Evolutionary conservation across 148 eudicot genomes (phyloP).

Genomic region (Salicornia ramosissima): DNA sequence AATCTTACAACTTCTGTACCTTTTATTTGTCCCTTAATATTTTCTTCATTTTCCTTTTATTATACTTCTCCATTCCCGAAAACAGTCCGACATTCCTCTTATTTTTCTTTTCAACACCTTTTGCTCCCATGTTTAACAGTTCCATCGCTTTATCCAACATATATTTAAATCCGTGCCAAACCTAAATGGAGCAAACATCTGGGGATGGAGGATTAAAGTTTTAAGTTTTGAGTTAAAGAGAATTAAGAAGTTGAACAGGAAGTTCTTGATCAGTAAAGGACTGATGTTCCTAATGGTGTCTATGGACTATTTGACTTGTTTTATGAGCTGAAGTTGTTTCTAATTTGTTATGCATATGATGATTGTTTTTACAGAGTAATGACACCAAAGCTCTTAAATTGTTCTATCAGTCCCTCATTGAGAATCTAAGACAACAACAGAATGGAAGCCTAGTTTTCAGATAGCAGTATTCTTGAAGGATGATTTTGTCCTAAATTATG

Average conservation of each 20-base stretch:
- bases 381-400: slow-evolving; percentile 70
- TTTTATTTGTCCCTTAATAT: neutral
- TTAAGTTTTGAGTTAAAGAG: neutral
- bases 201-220: too few relatives aligned
- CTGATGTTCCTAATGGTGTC: neutral
- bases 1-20: neutral
- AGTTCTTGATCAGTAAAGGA: slow-evolving; percentile 1
- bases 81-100: too few relatives aligned
- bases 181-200: too few relatives aligned
- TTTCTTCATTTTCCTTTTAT: too few relatives aligned
- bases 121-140: too few relatives aligned
- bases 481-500: slow-evolving; percentile 15
- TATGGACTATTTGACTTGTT: neutral
- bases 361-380: slow-evolving; percentile 52
- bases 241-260: neutral
- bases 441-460: slow-evolving; percentile 95
- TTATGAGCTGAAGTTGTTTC: neutral
- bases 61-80: too few relatives aligned
- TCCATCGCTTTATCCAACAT: too few relatives aligned
- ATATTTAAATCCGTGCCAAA: too few relatives aligned
- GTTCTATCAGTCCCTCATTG: slow-evolving; percentile 73
- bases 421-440: slow-evolving; percentile 69
- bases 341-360: neutral
- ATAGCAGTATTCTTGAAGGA: slow-evolving; percentile 47
- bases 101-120: too few relatives aligned